Percentiles rank a stretch among this genome's conserved stretches.
phyloP scores from a whole-genome alignment of 177 flowering plant genomes.

The Tripterygium wilfordii region DNA sequence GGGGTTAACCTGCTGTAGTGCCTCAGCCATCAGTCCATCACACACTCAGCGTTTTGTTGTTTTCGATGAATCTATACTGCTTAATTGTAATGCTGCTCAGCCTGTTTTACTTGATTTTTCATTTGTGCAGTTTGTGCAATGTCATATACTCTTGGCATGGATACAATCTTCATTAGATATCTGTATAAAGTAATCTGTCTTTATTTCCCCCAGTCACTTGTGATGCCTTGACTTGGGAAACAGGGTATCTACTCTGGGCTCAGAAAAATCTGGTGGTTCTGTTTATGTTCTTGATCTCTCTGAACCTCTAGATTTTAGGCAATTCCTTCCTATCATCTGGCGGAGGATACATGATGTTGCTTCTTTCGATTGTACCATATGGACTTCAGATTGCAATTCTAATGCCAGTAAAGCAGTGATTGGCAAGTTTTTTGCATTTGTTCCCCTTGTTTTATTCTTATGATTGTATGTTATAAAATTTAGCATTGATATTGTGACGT shows the following conservation, averaged over 20 bases:
- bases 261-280: constrained; percentile 62
- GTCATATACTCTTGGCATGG: too few species aligned
- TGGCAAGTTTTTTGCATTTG: constrained; percentile 56
- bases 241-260: constrained; percentile 79
- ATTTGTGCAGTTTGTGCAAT: too few species aligned
- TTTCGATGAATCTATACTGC: too few species aligned
- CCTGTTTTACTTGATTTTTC: too few species aligned
- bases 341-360: constrained; percentile 30
- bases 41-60: too few species aligned
- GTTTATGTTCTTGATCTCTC: constrained; percentile 44
- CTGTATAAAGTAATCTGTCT: background rate
- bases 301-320: constrained; percentile 47
- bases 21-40: too few species aligned
- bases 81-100: too few species aligned
- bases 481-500: too few species aligned
- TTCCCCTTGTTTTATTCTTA: background rate
- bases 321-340: constrained; percentile 12
- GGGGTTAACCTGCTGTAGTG: too few species aligned
- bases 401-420: constrained; percentile 46
- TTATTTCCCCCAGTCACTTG: too few species aligned
- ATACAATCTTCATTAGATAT: too few species aligned
- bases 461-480: too few species aligned
- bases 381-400: constrained; percentile 69
- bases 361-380: constrained; percentile 59
- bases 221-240: constrained; percentile 38